Evolutionary conservation across 164 flowering plant species (phyloP).

Genomic region (Magnolia kwangsiensis): DNA sequence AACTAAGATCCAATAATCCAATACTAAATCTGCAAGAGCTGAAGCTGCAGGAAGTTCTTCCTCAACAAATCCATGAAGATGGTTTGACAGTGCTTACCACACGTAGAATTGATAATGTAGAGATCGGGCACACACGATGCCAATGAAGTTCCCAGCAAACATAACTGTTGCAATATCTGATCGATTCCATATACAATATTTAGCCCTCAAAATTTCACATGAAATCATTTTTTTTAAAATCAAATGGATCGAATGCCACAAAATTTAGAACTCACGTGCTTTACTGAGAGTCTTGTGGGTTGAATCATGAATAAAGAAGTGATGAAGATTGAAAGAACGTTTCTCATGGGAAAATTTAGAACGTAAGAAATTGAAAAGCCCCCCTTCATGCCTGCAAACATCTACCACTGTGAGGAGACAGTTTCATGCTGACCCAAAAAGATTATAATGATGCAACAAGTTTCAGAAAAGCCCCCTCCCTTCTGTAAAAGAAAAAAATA

Average conservation of each 20-base stretch:
- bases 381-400: slow-evolving; percentile 82
- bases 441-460: neutral
- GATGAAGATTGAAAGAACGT: slow-evolving; percentile 29
- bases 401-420: slow-evolving; percentile 2
- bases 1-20: neutral
- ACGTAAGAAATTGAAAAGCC: slow-evolving; percentile 48
- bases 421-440: neutral
- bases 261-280: slow-evolving; percentile 52
- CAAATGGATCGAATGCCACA: neutral
- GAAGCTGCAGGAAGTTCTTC: neutral
- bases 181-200: slow-evolving; percentile 3
- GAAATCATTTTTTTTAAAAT: neutral
- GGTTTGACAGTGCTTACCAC: slow-evolving; percentile 45
- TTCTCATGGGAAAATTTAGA: slow-evolving; percentile 35
- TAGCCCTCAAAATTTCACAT: slow-evolving; percentile 8
- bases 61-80: neutral
- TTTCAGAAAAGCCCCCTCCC: neutral
- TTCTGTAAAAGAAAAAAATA: neutral
- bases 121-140: slow-evolving; percentile 81
- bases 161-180: slow-evolving; percentile 78
- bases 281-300: slow-evolving; percentile 33
- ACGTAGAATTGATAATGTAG: slow-evolving; percentile 95
- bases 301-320: slow-evolving; percentile 17
- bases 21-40: neutral
- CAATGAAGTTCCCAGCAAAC: slow-evolving; percentile 92